Evolutionary conservation across 108 stramenopile species (phyloP).

Genomic region (Tribonema minus): DNA sequence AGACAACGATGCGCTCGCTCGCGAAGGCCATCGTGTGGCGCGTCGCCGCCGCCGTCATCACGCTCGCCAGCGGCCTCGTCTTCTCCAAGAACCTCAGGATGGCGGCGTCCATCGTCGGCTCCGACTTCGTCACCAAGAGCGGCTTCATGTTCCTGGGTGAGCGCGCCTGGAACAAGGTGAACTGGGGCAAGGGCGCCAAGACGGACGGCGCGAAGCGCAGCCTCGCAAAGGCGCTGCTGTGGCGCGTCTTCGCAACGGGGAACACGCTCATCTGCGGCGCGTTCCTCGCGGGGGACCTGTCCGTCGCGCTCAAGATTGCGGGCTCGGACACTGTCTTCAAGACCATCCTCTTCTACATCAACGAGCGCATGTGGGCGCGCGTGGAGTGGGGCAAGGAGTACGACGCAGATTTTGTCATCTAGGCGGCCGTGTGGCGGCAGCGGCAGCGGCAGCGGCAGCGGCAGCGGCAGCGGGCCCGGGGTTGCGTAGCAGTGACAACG

Average conservation of each 20-base stretch:
- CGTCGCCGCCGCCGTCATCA: conserved; percentile 23
- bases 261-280: conserved; percentile 82
- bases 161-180: conserved; percentile 81
- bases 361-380: conserved; percentile 36
- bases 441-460: too few species aligned
- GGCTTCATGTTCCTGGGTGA: conserved; percentile 92
- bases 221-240: conserved; percentile 82
- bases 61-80: conserved; percentile 19
- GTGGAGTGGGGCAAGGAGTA: conserved; percentile 47
- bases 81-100: conserved; percentile 33
- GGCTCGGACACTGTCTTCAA: conserved; percentile 84
- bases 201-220: conserved; percentile 75
- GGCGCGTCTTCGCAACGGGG: conserved; percentile 84
- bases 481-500: too few species aligned
- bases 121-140: conserved; percentile 87
- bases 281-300: conserved; percentile 54
- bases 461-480: too few species aligned
- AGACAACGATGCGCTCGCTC: conserved; percentile 15
- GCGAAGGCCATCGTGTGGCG: conserved; percentile 29
- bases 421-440: too few species aligned
- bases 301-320: conserved; percentile 82
- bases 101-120: conserved; percentile 80
- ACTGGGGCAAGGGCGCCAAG: conserved; percentile 34
- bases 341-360: conserved; percentile 61
- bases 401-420: conserved; percentile 43